Evolutionary conservation across 1,284 basidiomycete genomes (phyloP), one percentile per base, ranked within the genome.

Genomic region (Ceratobasidium sp.): DNA sequence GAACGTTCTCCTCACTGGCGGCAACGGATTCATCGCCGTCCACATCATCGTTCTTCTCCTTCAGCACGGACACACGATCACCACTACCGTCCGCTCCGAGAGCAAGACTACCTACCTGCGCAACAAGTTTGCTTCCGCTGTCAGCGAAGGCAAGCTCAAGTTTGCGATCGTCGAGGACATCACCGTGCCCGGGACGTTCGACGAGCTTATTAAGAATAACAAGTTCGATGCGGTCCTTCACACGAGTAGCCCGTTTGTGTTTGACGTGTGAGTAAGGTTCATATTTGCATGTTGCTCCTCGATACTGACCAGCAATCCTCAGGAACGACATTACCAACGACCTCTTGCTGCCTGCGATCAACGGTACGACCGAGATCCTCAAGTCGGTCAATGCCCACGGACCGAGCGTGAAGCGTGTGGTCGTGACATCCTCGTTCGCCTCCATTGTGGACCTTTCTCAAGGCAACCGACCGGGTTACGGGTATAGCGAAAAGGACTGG

Each of bases 381-480:
- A 81, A 83, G 44, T 84, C 85, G n/a, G 77, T 81, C 33, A 82
- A 81, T 38, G 81, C 78, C 79, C 23, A 66, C 30, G 71, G 69
- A 69, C 48, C 81, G 54, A 79, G 78, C 20, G 83, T 88, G 80
- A 84, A 84, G 79, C 82, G 85, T 20, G 82, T 88, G 64, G 84
- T 86, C 46, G 81, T 87, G 69, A 86, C 87, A 6, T 86, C 86
- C 7, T 87, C 86, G 0, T 85, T 86, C 64, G 86, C 85, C 0
- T 77, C 82, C 0, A 77, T 82, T 50, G 76, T 81, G 0, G 80
- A 82, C 68, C 77, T 78, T 41, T 50, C 65, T 59, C 78, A 79
- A 30, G 75, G 62, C n/a, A 18, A 75, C 41, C 57, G 60, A n/a
- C 81, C 83, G 16, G 77, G 76, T 27, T 79, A 80, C 59, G 73